Evolutionary conservation across 2,329 filamentous ascomycete genomes (phyloP).

Genomic region (Myriosclerotinia scirpicola): DNA sequence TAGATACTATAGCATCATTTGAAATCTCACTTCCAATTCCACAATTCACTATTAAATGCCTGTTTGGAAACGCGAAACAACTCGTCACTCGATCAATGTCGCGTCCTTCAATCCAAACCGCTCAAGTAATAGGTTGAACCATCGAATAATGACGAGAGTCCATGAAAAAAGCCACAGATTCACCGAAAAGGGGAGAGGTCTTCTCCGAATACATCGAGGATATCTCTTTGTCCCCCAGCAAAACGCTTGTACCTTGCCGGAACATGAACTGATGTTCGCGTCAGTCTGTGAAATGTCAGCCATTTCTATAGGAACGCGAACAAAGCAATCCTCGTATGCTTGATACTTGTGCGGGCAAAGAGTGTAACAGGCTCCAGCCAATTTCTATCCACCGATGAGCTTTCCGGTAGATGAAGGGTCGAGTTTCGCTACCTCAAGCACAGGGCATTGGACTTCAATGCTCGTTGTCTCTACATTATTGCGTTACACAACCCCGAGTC

Average conservation of each 20-base stretch:
- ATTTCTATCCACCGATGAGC: not conserved
- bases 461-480: not conserved
- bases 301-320: not conserved
- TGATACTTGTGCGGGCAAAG: not conserved
- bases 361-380: not conserved
- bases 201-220: too few species aligned
- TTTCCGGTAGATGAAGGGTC: not conserved
- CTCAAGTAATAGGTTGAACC: too few species aligned
- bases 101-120: not conserved
- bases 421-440: not conserved
- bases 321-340: not conserved
- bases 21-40: not conserved
- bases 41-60: not conserved
- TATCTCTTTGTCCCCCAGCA: not conserved
- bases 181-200: too few species aligned
- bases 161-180: too few species aligned
- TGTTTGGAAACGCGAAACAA: not conserved
- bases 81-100: not conserved
- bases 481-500: not conserved
- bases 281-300: not conserved
- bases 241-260: not conserved
- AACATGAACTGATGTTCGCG: not conserved
- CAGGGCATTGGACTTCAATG: not conserved
- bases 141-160: too few species aligned
- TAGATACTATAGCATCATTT: not conserved